Conservation (phyloP, 1,284 basidiomycete species). For the Ceratobasidium sp. region DNA sequence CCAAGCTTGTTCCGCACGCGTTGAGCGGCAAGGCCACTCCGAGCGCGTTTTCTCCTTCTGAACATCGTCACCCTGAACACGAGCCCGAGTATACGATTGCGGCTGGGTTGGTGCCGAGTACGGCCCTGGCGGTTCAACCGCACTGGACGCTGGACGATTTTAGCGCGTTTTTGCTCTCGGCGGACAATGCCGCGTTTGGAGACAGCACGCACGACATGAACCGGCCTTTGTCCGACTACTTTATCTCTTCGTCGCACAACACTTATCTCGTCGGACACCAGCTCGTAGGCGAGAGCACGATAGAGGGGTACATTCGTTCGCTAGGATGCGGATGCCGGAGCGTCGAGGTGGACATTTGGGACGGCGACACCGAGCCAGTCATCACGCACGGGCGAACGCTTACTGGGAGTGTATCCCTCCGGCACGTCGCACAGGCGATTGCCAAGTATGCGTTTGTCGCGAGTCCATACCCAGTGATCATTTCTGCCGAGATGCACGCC, state of each 20-base stretch:
- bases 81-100: background rate
- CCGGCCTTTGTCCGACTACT: conserved; percentile 87
- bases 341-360: conserved; percentile 98
- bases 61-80: background rate
- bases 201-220: conserved; percentile 77
- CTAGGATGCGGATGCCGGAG: conserved; percentile 90
- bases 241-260: conserved; percentile 94
- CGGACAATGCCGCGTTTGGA: conserved; percentile 69
- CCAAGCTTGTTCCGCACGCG: conserved; percentile 11
- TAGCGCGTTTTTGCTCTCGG: conserved; percentile 77
- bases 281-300: conserved; percentile 90
- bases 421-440: conserved; percentile 89
- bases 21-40: conserved; percentile 9
- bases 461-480: conserved; percentile 93
- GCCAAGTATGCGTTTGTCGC: conserved; percentile 92
- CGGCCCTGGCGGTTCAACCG: conserved; percentile 45
- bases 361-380: conserved; percentile 84
- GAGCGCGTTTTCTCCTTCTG: background rate
- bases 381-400: conserved; percentile 94
- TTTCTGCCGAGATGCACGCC: conserved; percentile 95
- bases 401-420: conserved; percentile 85
- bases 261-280: conserved; percentile 97
- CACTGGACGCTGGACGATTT: conserved; percentile 68
- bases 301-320: conserved; percentile 96
- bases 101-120: conserved; percentile 9